phyloP scores from a whole-genome alignment of 169 alveolate genomes.

The Plasmodium cynomolgi region DNA sequence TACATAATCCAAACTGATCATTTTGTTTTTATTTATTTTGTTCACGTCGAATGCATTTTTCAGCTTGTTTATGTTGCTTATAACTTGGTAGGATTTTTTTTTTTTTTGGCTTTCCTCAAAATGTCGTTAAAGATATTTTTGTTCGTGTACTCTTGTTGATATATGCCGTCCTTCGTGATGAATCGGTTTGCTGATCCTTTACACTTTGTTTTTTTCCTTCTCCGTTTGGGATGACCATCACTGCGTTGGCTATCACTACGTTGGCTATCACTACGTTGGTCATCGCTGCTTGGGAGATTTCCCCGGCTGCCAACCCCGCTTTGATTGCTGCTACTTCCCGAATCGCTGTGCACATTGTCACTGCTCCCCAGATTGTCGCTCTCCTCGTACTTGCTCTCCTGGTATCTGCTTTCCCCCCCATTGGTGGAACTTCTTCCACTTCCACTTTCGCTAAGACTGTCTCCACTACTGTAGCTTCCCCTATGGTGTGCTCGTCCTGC shows the following conservation, averaged over 20 bases:
- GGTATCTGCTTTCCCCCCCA: background rate
- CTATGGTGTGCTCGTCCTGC: background rate
- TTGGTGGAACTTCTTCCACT: background rate
- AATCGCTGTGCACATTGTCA: background rate
- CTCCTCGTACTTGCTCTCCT: background rate
- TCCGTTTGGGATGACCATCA: background rate
- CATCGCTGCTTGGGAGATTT: background rate
- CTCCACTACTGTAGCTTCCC: background rate
- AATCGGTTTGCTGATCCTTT: constrained; percentile 1
- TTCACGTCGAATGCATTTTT: constrained; percentile 49
- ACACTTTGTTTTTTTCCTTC: background rate
- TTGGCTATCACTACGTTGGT: background rate
- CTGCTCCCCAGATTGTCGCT: background rate
- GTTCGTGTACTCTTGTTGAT: constrained; percentile 21
- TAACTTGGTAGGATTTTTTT: constrained; percentile 38
- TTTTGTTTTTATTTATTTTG: constrained; percentile 38
- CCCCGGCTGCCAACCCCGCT: background rate
- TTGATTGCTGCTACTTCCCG: background rate
- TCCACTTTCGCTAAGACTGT: background rate
- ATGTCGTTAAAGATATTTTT: constrained; percentile 50
- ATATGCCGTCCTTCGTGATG: background rate
- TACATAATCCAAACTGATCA: constrained; percentile 24
- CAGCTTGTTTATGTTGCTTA: constrained; percentile 34
- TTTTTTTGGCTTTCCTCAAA: constrained; percentile 42
- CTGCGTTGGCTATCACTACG: background rate